Evolutionary conservation across 148 eudicot species (phyloP), one percentile per base, ranked within the genome.

Genomic region (Rhododendron mucronatum): DNA sequence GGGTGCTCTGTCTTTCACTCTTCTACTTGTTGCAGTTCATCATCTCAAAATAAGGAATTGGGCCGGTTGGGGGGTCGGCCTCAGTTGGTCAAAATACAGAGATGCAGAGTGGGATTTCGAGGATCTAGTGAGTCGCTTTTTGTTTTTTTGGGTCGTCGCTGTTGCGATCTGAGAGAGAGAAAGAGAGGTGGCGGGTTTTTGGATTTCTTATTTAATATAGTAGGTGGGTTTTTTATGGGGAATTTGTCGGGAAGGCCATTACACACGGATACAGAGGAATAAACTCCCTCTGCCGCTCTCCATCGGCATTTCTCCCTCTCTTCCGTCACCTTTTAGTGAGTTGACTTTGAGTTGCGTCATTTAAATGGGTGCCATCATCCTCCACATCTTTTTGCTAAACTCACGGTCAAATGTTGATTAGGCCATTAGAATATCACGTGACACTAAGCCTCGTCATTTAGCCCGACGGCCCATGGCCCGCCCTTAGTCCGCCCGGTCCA

Each of bases 1-100:
- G 47, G 23, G 78, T 74, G 78, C 78, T 50, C 45, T 55, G 18
- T 55, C 61, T 55, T 71, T 53, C 39, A 67, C 89, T 90, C 85
- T 28, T 88, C 85, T 91, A 87, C 83, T 86, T 89, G 35, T 81
- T 59, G 41, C 73, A 78, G 87, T 48, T 55, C 23, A 16, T 55
- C 92, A 91, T 91, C 86, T n/a, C 45, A 33, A 45, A 23, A 45
- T 48, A n/a, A 41, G 63, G 15, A 20, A 45, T 23, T 82, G 50
- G 45, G 63, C 63, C 37, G 30, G 14, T 59, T 57, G 35, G n/a
- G 16, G 8, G 50, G 51, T 30, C 15, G 26, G 39, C 61, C 23
- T 16, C 20, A 73, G 13, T 71, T 14, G 11, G 13, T 16, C 63
- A 65, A 77, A 81, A 82, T 35, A 20, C 15, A 21, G 74, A 8